phyloP scores from a whole-genome alignment of 169 alveolate genomes.

The Cryptosporidium viatorum region DNA sequence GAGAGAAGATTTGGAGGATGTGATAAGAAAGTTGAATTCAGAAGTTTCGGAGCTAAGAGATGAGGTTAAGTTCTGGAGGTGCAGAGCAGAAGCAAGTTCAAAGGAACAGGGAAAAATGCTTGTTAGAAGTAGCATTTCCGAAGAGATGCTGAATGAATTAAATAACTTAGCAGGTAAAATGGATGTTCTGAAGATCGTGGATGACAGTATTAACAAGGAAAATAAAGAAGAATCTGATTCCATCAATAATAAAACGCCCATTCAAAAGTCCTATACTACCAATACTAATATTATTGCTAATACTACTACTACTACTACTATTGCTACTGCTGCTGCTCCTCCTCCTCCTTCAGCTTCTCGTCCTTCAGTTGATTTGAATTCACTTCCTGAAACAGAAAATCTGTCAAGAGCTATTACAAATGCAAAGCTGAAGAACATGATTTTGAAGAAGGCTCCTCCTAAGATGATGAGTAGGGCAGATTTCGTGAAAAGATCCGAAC shows the following conservation, averaged over 20 bases:
- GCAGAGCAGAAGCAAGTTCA: conserved; percentile 51
- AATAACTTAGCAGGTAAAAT: conserved; percentile 34
- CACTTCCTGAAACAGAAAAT: neutral
- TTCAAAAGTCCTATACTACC: neutral
- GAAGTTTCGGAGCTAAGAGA: conserved; percentile 18
- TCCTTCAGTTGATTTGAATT: neutral
- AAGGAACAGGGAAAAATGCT: conserved; percentile 12
- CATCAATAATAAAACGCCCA: neutral
- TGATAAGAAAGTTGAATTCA: neutral
- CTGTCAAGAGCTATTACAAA: neutral
- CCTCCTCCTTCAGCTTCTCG: neutral
- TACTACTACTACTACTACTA: too few relatives aligned
- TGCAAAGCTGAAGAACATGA: neutral
- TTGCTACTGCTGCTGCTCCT: too few relatives aligned
- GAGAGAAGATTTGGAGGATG: conserved; percentile 47
- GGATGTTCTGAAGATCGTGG: neutral
- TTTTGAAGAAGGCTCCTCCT: conserved; percentile 61
- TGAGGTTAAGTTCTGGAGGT: conserved; percentile 54
- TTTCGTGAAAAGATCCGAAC: conserved; percentile 26
- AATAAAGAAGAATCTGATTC: neutral
- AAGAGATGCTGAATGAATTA: conserved; percentile 47
- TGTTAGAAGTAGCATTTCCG: conserved; percentile 38
- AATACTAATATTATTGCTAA: too few relatives aligned
- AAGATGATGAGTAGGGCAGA: conserved; percentile 55
- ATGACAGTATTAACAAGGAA: neutral